Evolutionary conservation across 2,329 filamentous ascomycete genomes (phyloP).

Genomic region (Colletotrichum sp.): DNA sequence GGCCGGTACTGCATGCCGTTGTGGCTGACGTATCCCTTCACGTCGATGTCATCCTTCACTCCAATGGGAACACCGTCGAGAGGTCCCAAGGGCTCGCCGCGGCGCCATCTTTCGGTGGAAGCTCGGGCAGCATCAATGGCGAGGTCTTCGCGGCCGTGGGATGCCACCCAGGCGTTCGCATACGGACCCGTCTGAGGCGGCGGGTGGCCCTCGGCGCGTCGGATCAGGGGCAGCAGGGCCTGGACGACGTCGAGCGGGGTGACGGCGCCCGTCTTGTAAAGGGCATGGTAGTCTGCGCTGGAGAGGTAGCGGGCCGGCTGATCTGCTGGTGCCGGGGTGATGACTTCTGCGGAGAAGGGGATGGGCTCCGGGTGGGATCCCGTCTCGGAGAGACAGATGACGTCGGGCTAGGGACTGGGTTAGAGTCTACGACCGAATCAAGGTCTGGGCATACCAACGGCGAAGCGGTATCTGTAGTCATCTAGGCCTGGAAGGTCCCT

Average conservation of each 20-base stretch:
- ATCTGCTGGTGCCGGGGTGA: slow-evolving; percentile 43
- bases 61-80: slow-evolving; percentile 85
- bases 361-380: slow-evolving; percentile 25
- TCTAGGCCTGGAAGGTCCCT: slow-evolving; percentile 52
- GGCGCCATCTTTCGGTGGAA: slow-evolving; percentile 75
- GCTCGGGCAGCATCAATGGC: slow-evolving; percentile 72
- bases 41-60: slow-evolving; percentile 81
- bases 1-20: slow-evolving; percentile 68
- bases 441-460: slow-evolving; percentile 16
- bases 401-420: slow-evolving; percentile 52
- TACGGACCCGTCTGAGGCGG: slow-evolving; percentile 45
- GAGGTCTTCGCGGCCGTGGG: slow-evolving; percentile 59
- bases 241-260: slow-evolving; percentile 78
- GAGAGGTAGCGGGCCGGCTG: slow-evolving; percentile 66
- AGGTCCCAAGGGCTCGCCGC: slow-evolving; percentile 68
- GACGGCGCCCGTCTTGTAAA: slow-evolving; percentile 72
- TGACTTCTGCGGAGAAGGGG: slow-evolving; percentile 39
- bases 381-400: slow-evolving; percentile 53
- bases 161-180: slow-evolving; percentile 75
- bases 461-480: slow-evolving; percentile 48
- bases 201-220: slow-evolving; percentile 49
- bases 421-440: not conserved
- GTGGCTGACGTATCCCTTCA: slow-evolving; percentile 73
- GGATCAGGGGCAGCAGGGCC: slow-evolving; percentile 73
- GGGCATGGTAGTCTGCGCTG: slow-evolving; percentile 76